Conservation (phyloP, 1,139 yeast species). For the Yamadazyma trypodendri region DNA sequence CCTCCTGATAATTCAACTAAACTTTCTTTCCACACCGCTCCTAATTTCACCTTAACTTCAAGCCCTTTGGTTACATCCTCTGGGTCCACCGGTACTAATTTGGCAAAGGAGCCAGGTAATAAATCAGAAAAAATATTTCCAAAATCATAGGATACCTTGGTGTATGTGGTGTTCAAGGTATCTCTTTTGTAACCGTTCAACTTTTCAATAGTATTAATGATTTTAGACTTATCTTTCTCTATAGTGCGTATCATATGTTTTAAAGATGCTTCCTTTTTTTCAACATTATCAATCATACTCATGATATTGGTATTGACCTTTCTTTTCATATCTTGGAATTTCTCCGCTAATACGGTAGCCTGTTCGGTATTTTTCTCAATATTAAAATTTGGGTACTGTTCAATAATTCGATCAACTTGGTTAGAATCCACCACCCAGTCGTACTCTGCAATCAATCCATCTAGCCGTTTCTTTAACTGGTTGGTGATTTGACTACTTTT, state of each 20-base stretch:
- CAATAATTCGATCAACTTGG: conserved; percentile 51
- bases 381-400: conserved; percentile 62
- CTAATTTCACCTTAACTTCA: conserved; percentile 87
- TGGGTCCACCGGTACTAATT: conserved; percentile 77
- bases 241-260: conserved; percentile 83
- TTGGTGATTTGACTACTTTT: conserved; percentile 47
- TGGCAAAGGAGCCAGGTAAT: conserved; percentile 87
- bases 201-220: conserved; percentile 83
- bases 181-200: conserved; percentile 84
- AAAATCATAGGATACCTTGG: conserved; percentile 82
- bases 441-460: conserved; percentile 52
- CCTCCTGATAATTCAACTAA: conserved; percentile 96
- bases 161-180: conserved; percentile 80
- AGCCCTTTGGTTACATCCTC: conserved; percentile 87
- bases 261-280: conserved; percentile 78
- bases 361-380: conserved; percentile 61
- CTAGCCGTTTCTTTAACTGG: conserved; percentile 43
- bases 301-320: conserved; percentile 87
- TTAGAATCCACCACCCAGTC: conserved; percentile 74
- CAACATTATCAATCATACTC: conserved; percentile 93
- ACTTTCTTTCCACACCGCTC: conserved; percentile 94
- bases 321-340: conserved; percentile 73
- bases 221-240: conserved; percentile 86
- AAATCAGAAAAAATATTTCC: conserved; percentile 91
- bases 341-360: conserved; percentile 55